Evolutionary conservation across 495 filamentous ascomycete genomes (phyloP), one percentile per base, ranked within the genome.

Genomic region (Wilcoxina mikolae): DNA sequence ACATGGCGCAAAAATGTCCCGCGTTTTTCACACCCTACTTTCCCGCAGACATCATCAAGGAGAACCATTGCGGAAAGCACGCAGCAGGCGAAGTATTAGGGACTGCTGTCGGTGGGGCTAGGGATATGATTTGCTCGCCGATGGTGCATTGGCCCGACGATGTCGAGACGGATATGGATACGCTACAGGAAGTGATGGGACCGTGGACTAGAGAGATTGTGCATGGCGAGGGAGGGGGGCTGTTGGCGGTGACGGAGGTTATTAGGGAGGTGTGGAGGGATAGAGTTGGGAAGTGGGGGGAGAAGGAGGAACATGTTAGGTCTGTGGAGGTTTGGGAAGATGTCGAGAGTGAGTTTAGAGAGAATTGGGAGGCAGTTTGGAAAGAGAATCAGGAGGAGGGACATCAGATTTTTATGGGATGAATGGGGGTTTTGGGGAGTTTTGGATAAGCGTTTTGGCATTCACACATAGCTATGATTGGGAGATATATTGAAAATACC

Each of bases 11-110:
- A 25, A 59, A 56, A 3, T 28, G 49, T 2, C 23, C 38, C 17
- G 27, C 51, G 18, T 60, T 54, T 53, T 57, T 27, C 33, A 41
- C 54, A 5, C 44, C 55, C 12, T 64, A 57, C 49, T 64, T 64
- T 39, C 4, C 46, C 22, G 50, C 51, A 5, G 31, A 44, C n/a
- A 38, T 35, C 12, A 29, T 49, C n/a, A 41, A 38, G 1, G 54
- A 62, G 0, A 56, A 65, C 31, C 60, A 64, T 35, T 43, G 55
- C 1, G 62, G 62, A 25, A 60, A 56, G 17, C 56, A 49, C 23
- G 60, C 57, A 12, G 51, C 51, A 10, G 39, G n/a, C 20, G 35
- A 43, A 20, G 51, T 45, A 2, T 15, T 24, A 5, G 51, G 35
- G 27, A 43, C 51, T 23, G 9, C 33, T 28, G 39, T 23, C 15